Evolutionary conservation across 306 rosid genomes (phyloP), one percentile per base, ranked within the genome.

Genomic region (Trichosanthes cucumerina): DNA sequence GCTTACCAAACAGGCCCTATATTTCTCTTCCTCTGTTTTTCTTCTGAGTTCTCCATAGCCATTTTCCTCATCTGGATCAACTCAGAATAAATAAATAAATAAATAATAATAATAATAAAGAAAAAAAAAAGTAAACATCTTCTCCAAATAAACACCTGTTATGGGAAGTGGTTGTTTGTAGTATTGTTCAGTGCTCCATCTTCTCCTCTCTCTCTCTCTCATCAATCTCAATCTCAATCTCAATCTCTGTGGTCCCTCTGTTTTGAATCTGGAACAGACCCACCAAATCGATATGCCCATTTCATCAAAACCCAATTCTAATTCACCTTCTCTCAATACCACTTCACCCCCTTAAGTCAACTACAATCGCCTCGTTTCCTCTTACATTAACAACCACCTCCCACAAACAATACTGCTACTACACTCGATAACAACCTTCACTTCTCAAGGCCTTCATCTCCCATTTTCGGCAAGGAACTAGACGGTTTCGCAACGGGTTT

Each of bases 401-500:
- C 91, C 92, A 7, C 39, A 36, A 70, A 52, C 75, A 58, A 74
- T n/a, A n/a, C 70, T 16, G 91, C 78, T 79, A 11, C 41, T 63
- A 23, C 70, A 76, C 82, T 89, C 13, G 93, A 91, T 84, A 84
- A 68, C 59, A 89, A 24, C 93, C 96, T 12, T 91, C 93, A 1
- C 85, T 89, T 79, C 92, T 91, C 81, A 91, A 91, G 81, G 96
- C 96, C 23, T 83, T 84, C 85, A 53, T 70, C 59, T 57, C 38
- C 9, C 0, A 15, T 26, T 3, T 39, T 84, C 15, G 96, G 96
- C 11, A 69, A 79, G 75, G 96, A 91, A 83, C 75, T 82, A 7
- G 93, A 89, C 46, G 89, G 90, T 65, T 88, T 85, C 60, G 88
- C 58, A 81, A 58, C 74, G 92, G 93, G 19, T 81, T 84, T 19